Evolutionary conservation across 768 basidiomycete species (phyloP).

Genomic region (Boletales sp.): DNA sequence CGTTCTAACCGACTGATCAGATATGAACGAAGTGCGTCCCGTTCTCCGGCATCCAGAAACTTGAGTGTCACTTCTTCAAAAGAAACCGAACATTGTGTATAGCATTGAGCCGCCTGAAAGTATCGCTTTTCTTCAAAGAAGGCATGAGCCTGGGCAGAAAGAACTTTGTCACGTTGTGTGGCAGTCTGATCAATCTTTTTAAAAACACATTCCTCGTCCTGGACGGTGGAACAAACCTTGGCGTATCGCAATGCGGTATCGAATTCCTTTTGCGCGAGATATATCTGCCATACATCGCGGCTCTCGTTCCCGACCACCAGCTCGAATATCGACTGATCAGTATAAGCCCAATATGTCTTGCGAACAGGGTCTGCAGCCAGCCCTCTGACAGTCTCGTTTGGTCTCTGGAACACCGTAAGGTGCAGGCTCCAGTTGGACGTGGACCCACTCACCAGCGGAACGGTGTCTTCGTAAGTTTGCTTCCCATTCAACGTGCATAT

Average conservation of each 20-base stretch:
- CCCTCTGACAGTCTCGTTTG: conserved; percentile 67
- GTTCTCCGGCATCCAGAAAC: conserved; percentile 85
- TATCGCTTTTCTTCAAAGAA: conserved; percentile 78
- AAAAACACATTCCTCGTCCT: not conserved
- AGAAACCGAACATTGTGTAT: conserved; percentile 79
- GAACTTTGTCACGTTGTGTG: conserved; percentile 80
- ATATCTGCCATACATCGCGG: conserved; percentile 92
- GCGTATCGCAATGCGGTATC: conserved; percentile 79
- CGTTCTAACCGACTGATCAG: conserved; percentile 84
- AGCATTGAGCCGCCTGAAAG: conserved; percentile 89
- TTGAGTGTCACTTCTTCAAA: conserved; percentile 93
- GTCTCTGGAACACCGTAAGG: conserved; percentile 49
- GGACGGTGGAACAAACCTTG: conserved; percentile 49
- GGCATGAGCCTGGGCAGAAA: conserved; percentile 77
- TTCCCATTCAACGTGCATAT: conserved; percentile 79
- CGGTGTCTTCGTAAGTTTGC: conserved; percentile 75
- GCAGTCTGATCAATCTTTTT: conserved; percentile 55
- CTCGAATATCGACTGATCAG: conserved; percentile 86
- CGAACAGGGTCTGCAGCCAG: conserved; percentile 82
- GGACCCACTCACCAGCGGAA: conserved; percentile 64
- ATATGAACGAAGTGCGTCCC: conserved; percentile 88
- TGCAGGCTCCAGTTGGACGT: not conserved
- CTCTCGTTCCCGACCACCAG: conserved; percentile 83
- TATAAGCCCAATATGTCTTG: conserved; percentile 93
- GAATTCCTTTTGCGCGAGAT: conserved; percentile 72